Conservation (phyloP, 768 basidiomycete species). For the Psilocybe subaeruginosa region DNA sequence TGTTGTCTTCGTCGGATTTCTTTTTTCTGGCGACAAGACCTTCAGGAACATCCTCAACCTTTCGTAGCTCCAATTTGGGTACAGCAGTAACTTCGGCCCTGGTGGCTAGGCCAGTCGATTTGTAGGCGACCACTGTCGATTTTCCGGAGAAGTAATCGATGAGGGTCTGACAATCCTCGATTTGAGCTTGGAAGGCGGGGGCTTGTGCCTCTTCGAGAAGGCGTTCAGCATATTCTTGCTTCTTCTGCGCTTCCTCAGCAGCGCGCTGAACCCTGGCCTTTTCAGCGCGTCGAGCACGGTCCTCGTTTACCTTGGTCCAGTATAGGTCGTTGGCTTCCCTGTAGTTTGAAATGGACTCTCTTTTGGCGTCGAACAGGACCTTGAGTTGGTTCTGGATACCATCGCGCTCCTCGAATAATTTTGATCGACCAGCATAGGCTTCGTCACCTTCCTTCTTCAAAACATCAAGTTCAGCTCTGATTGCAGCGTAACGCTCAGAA, state of each 20-base stretch:
- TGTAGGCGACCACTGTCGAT: conserved; percentile 44
- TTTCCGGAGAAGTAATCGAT: conserved; percentile 84
- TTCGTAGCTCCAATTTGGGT: conserved; percentile 80
- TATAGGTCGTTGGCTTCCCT: conserved; percentile 85
- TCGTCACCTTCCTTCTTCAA: conserved; percentile 88
- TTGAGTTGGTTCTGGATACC: conserved; percentile 70
- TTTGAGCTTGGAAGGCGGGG: conserved; percentile 90
- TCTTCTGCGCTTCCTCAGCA: conserved; percentile 79
- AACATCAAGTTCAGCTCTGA: conserved; percentile 84
- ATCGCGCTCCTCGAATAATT: conserved; percentile 88
- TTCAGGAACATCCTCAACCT: conserved; percentile 75
- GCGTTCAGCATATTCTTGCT: conserved; percentile 75
- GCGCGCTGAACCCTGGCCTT: conserved; percentile 72
- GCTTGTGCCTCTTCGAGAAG: conserved; percentile 88
- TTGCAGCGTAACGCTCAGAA: conserved; percentile 77
- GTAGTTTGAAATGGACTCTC: conserved; percentile 69
- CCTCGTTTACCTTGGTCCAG: conserved; percentile 86
- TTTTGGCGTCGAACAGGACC: conserved; percentile 73
- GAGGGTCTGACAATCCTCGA: conserved; percentile 95
- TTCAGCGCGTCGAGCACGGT: conserved; percentile 83
- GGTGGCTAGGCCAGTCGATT: conserved; percentile 35
- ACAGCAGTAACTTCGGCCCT: conserved; percentile 61
- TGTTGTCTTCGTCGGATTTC: conserved; percentile 85
- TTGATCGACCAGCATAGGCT: conserved; percentile 75
- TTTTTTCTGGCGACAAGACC: conserved; percentile 85